Evolutionary conservation across 179 eudicot genomes (phyloP).

Genomic region (Silene vulgaris): DNA sequence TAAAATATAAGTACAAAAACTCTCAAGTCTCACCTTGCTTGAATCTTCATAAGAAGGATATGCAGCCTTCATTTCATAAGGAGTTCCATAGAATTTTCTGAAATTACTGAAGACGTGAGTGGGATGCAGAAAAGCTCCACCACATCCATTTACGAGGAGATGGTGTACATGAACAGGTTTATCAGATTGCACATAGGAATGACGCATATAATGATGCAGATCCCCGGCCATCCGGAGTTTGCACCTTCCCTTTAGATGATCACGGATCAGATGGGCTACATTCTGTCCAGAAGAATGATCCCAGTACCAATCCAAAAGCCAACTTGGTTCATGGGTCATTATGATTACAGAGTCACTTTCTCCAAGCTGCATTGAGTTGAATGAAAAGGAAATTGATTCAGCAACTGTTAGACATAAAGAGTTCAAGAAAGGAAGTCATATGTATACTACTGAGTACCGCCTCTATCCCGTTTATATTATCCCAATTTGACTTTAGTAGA

Average conservation of each 20-base stretch:
- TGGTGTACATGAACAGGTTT: constrained; percentile 82
- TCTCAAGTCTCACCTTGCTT: constrained; percentile 54
- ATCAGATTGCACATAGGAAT: constrained; percentile 70
- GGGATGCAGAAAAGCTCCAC: constrained; percentile 98
- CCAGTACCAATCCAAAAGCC: constrained; percentile 99
- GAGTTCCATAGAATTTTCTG: constrained; percentile 49
- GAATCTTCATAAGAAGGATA: constrained; percentile 97
- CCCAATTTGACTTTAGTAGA: too few relatives aligned
- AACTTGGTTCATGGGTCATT: constrained; percentile 92
- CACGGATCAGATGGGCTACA: constrained; percentile 59
- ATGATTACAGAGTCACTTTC: constrained; percentile 82
- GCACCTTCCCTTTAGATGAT: constrained; percentile 80
- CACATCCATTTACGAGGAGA: constrained; percentile 91
- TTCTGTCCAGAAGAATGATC: constrained; percentile 70
- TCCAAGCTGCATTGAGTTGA: constrained; percentile 46
- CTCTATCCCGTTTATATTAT: too few relatives aligned
- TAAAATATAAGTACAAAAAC: background rate
- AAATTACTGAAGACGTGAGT: constrained; percentile 89
- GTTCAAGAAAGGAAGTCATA: background rate
- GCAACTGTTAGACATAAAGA: background rate
- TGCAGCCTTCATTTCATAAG: constrained; percentile 66
- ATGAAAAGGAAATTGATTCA: background rate
- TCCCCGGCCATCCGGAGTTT: constrained; percentile 94
- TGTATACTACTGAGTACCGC: background rate
- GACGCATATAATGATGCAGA: constrained; percentile 98